Evolutionary conservation across 352 stramenopile genomes (phyloP).

Genomic region (Phytopythium delawarense): DNA sequence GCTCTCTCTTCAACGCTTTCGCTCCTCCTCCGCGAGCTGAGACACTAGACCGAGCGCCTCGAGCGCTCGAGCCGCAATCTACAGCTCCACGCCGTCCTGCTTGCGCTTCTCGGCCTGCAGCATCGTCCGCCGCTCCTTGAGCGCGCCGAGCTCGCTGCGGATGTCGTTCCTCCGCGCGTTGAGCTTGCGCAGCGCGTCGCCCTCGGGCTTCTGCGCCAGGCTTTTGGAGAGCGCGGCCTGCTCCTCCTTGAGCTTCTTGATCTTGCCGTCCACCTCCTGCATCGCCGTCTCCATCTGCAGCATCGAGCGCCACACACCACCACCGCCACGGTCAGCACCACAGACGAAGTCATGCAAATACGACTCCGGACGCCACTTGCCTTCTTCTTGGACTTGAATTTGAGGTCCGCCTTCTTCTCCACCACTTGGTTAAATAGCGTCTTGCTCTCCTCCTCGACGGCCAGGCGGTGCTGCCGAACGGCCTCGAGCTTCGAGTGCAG

Average conservation of each 20-base stretch:
- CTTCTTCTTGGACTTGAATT: conserved; percentile 89
- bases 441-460: conserved; percentile 87
- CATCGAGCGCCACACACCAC: conserved; percentile 2
- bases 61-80: conserved; percentile 13
- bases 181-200: conserved; percentile 75
- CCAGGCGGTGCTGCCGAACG: conserved; percentile 80
- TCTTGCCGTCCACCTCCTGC: conserved; percentile 78
- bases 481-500: conserved; percentile 82
- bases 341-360: background rate
- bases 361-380: conserved; percentile 16
- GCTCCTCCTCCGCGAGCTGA: background rate
- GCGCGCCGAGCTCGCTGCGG: conserved; percentile 72
- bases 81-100: conserved; percentile 63
- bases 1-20: conserved; percentile 2
- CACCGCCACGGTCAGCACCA: background rate
- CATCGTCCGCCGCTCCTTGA: conserved; percentile 82
- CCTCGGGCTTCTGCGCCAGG: conserved; percentile 67
- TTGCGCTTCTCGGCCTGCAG: conserved; percentile 77
- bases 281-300: conserved; percentile 71
- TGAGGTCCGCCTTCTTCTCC: conserved; percentile 86
- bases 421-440: conserved; percentile 87
- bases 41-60: background rate
- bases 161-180: conserved; percentile 83
- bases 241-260: conserved; percentile 78
- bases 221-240: conserved; percentile 76